Percentiles rank a stretch among this genome's conserved stretches.
Evolutionary conservation across 768 basidiomycete species (phyloP).

Genomic region (Psilocybe sp.): DNA sequence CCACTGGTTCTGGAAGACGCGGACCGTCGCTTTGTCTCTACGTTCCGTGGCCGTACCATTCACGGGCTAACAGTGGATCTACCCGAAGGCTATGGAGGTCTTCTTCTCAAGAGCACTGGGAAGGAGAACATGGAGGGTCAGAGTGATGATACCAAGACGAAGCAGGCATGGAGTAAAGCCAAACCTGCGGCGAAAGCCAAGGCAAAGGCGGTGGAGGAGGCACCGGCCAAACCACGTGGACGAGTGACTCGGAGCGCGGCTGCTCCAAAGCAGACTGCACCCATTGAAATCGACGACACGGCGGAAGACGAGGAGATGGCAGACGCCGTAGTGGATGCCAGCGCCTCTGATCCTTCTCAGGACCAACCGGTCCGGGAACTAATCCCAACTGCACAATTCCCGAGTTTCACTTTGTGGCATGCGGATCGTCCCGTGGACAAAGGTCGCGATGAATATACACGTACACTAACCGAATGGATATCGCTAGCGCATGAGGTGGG

Average conservation of each 20-base stretch:
- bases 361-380: constrained; percentile 32
- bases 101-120: constrained; percentile 47
- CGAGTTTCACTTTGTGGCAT: constrained; percentile 72
- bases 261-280: constrained; percentile 18
- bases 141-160: constrained; percentile 3
- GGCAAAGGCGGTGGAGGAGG: constrained; percentile 9
- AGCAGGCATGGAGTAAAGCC: constrained; percentile 2
- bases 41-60: constrained; percentile 75
- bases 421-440: constrained; percentile 71
- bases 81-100: constrained; percentile 65
- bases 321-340: not conserved
- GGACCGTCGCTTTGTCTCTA: constrained; percentile 46
- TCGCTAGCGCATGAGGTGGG: constrained; percentile 57
- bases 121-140: constrained; percentile 4
- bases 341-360: constrained; percentile 1
- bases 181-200: constrained; percentile 7
- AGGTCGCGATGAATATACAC: constrained; percentile 67
- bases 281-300: constrained; percentile 23
- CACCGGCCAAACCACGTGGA: constrained; percentile 19
- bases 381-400: constrained; percentile 52
- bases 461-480: constrained; percentile 72
- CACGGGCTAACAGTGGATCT: constrained; percentile 62
- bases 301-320: constrained; percentile 18
- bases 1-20: constrained; percentile 14
- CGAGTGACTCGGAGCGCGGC: constrained; percentile 25